A percentile compares a stretch with the other conserved stretches of the same genome.
Conservation (phyloP, 2,329 filamentous ascomycete species). For the Fusarium buxicola region DNA sequence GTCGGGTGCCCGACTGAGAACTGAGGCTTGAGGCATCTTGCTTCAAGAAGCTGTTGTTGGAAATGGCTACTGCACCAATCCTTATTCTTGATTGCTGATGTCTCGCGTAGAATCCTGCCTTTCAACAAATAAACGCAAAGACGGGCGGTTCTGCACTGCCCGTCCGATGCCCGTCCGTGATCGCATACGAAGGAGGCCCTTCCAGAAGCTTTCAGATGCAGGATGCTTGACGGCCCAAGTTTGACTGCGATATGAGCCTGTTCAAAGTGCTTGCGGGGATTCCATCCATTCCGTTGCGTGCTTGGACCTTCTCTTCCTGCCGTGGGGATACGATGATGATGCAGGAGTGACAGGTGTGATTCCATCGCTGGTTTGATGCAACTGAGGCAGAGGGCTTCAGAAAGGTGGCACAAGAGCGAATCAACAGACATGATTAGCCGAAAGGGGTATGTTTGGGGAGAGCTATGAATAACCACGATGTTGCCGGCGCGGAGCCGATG, state of each 20-base stretch:
- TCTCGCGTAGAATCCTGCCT: constrained; percentile 25
- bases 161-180: constrained; percentile 29
- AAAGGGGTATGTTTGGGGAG: constrained; percentile 25
- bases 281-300: constrained; percentile 22
- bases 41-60: constrained; percentile 25
- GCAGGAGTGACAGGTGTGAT: constrained; percentile 18
- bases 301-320: constrained; percentile 10
- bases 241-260: constrained; percentile 30
- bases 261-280: constrained; percentile 16
- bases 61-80: constrained; percentile 32
- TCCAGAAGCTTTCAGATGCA: constrained; percentile 44
- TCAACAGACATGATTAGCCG: constrained; percentile 34
- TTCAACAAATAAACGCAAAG: constrained; percentile 28
- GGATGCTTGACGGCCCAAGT: constrained; percentile 26
- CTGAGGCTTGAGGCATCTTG: constrained; percentile 30
- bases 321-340: constrained; percentile 17
- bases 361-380: constrained; percentile 18
- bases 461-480: constrained; percentile 37
- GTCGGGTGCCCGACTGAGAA: constrained; percentile 27
- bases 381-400: constrained; percentile 23
- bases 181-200: constrained; percentile 27
- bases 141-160: constrained; percentile 25
- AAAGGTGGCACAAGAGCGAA: constrained; percentile 36
- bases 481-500: constrained; percentile 26
- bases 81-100: constrained; percentile 43